Conservation (phyloP, 768 basidiomycete species). For the Xerocomellus amylosporus region DNA sequence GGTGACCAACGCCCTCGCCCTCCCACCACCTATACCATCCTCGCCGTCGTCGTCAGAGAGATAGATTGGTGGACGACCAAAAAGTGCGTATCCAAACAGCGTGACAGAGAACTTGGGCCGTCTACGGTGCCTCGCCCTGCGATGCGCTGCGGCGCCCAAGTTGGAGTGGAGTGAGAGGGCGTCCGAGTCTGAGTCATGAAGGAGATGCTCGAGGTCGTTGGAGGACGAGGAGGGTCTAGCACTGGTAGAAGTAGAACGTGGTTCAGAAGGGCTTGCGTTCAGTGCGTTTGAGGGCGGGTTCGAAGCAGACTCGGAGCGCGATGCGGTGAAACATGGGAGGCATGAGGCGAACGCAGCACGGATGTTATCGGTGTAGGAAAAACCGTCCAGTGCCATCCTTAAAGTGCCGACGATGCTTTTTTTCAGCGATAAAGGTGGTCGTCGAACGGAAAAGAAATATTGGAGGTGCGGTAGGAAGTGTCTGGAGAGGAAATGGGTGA, state of each 20-base stretch:
- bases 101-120: conserved; percentile 42
- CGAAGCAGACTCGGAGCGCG: conserved; percentile 32
- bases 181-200: conserved; percentile 52
- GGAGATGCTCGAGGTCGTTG: conserved; percentile 49
- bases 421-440: not conserved
- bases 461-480: not conserved
- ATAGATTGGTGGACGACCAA: conserved; percentile 61
- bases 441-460: not conserved
- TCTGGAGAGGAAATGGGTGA: not conserved
- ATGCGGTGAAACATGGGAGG: conserved; percentile 51
- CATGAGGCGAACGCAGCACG: conserved; percentile 59
- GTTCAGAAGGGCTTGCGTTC: conserved; percentile 17
- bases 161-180: conserved; percentile 68
- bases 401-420: not conserved
- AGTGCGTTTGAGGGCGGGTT: conserved; percentile 2
- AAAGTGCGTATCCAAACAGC: conserved; percentile 65
- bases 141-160: conserved; percentile 36
- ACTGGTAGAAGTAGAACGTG: conserved; percentile 21
- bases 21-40: conserved; percentile 20
- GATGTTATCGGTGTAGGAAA: conserved; percentile 63
- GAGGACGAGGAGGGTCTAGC: conserved; percentile 16
- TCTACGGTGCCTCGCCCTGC: conserved; percentile 35
- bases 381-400: conserved; percentile 36
- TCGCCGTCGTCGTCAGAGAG: conserved; percentile 54
- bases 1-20: conserved; percentile 25